Conservation (phyloP, 2,329 filamentous ascomycete genomes). For the Calonectria hongkongensis region DNA sequence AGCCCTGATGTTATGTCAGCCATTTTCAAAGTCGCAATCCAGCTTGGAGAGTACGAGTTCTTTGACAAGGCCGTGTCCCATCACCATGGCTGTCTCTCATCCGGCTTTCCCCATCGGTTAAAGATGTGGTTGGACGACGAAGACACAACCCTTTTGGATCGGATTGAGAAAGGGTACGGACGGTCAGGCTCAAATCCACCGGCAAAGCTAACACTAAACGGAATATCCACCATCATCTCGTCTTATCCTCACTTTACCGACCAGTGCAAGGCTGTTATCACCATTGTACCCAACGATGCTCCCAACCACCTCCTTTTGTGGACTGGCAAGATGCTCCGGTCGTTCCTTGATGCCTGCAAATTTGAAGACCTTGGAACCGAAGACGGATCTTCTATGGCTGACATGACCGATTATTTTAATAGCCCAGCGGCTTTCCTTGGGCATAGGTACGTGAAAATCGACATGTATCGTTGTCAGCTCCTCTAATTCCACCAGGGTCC, state of each 20-base stretch:
- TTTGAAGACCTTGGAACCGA: no score
- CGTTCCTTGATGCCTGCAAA: no score
- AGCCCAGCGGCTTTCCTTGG: no score
- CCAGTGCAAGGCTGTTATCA: constrained; percentile 27
- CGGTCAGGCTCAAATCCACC: background rate
- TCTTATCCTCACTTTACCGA: constrained; percentile 28
- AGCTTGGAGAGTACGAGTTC: background rate
- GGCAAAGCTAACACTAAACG: background rate
- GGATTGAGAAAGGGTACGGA: background rate
- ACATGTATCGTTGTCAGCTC: no score
- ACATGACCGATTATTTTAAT: no score
- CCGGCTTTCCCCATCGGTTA: background rate
- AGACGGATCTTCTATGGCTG: no score
- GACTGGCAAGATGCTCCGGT: no score
- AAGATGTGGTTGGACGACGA: background rate
- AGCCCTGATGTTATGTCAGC: no score
- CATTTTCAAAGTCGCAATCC: background rate
- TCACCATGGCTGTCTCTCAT: background rate
- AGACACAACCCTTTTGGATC: background rate
- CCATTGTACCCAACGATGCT: constrained; percentile 1
- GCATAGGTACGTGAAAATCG: no score
- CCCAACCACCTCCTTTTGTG: no score
- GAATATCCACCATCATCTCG: background rate
- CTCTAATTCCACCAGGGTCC: no score
- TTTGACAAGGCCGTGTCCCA: background rate